Percentiles rank a stretch among this genome's conserved stretches.
These are phyloP conservation scores for Globisporangium middletonii DNA, from an alignment of 352 stramenopile genomes.

Conservation along the genomic window DNA sequence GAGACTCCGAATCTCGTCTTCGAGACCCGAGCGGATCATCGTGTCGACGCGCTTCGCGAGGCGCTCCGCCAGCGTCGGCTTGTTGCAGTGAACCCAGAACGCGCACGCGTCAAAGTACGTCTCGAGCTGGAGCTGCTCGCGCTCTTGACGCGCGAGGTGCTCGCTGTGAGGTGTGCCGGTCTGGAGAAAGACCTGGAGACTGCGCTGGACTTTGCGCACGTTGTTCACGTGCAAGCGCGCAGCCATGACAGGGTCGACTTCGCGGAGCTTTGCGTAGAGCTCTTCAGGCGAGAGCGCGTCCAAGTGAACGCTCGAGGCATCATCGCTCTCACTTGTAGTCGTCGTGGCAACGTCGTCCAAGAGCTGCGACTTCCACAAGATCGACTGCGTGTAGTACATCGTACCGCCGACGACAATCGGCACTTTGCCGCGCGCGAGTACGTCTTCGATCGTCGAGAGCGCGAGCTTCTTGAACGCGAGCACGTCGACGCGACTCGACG, in stretches of 20 bases:
- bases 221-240: slow-evolving; percentile 80
- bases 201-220: slow-evolving; percentile 80
- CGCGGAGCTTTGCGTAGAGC: slow-evolving; percentile 50
- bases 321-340: neutral
- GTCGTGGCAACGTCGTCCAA: slow-evolving; percentile 51
- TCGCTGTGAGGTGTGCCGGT: slow-evolving; percentile 75
- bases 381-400: slow-evolving; percentile 91
- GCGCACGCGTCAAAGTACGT: slow-evolving; percentile 76
- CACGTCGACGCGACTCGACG: slow-evolving; percentile 68
- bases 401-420: slow-evolving; percentile 90
- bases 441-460: slow-evolving; percentile 74
- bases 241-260: slow-evolving; percentile 83
- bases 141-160: slow-evolving; percentile 48
- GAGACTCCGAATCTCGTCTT: slow-evolving; percentile 69
- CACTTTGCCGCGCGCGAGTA: slow-evolving; percentile 80
- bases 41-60: slow-evolving; percentile 66
- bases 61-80: slow-evolving; percentile 51
- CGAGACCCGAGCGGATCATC: slow-evolving; percentile 75
- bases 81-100: slow-evolving; percentile 81
- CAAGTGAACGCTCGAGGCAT: neutral
- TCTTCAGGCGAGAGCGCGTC: slow-evolving; percentile 33
- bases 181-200: slow-evolving; percentile 80
- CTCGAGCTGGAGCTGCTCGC: slow-evolving; percentile 35
- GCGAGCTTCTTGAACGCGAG: slow-evolving; percentile 78
- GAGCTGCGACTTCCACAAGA: slow-evolving; percentile 85